Percentiles rank a stretch among this genome's conserved stretches.
phyloP scores from a whole-genome alignment of 164 flowering plant species.

The Vitis riparia region DNA sequence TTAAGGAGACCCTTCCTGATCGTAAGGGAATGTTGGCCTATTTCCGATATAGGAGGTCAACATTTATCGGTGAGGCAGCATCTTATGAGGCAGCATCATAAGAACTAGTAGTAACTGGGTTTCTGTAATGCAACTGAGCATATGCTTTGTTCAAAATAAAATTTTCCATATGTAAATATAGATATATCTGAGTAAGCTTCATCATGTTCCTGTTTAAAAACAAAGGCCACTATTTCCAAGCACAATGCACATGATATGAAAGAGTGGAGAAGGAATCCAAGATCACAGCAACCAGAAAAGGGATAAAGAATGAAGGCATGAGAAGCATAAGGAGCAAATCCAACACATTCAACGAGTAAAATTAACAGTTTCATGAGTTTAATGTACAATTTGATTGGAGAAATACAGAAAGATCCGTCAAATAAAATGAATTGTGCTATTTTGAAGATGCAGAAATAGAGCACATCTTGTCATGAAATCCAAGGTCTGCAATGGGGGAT shows the following conservation, averaged over 20 bases:
- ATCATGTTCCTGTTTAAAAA: no score
- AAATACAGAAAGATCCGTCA: background rate
- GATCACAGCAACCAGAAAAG: background rate
- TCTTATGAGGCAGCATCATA: no score
- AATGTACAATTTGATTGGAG: background rate
- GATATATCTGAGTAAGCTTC: no score
- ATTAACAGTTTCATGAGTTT: background rate
- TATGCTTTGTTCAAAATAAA: no score
- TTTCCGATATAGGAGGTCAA: no score
- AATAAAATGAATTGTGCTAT: no score
- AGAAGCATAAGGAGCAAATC: background rate
- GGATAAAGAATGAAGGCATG: background rate
- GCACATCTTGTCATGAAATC: slow-evolving; percentile 3
- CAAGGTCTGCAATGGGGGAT: background rate
- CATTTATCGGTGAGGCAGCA: no score
- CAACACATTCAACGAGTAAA: background rate
- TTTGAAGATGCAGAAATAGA: background rate
- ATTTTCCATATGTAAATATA: no score
- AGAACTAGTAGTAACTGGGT: no score
- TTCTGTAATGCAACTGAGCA: no score
- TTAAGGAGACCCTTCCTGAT: background rate
- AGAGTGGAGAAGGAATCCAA: background rate
- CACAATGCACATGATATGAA: no score
- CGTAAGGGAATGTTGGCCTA: background rate
- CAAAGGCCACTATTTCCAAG: no score